phyloP scores from a whole-genome alignment of 345 rosid genomes.

The Acer yangbiense region DNA sequence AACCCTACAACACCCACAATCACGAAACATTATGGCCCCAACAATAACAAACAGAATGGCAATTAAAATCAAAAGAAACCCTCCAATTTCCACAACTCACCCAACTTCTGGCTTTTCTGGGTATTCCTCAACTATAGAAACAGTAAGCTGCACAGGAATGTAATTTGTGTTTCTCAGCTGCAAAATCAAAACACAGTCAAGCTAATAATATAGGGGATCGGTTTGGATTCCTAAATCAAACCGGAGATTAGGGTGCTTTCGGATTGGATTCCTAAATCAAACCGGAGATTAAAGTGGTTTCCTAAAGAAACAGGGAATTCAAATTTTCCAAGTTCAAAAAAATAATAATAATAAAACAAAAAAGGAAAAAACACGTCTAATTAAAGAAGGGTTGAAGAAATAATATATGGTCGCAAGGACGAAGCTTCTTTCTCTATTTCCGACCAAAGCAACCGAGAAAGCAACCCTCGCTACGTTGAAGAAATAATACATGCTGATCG shows the following conservation, averaged over 20 bases:
- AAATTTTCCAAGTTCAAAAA: too few species aligned
- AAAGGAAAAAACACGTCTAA: too few species aligned
- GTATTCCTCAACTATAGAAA: conserved; percentile 30
- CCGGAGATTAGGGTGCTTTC: background rate
- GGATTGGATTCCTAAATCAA: conserved; percentile 5
- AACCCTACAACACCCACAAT: conserved; percentile 32
- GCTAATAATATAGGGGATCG: background rate
- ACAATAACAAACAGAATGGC: background rate
- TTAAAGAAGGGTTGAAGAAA: too few species aligned
- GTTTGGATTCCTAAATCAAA: conserved; percentile 6
- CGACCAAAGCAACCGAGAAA: too few species aligned
- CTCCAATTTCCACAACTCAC: conserved; percentile 35
- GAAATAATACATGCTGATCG: too few species aligned
- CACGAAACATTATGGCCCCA: background rate
- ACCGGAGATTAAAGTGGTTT: background rate
- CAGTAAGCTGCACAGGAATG: conserved; percentile 28
- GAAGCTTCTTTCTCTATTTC: too few species aligned
- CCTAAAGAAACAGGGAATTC: background rate
- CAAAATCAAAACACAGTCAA: background rate
- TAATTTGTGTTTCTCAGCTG: conserved; percentile 33
- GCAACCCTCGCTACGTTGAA: too few species aligned
- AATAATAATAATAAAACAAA: too few species aligned
- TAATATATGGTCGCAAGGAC: too few species aligned
- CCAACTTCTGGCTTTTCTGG: conserved; percentile 31
- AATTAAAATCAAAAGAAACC: conserved; percentile 2